Base-by-base conservation (phyloP, 176 grass and related monocot species). In the Rhynchospora tenuis region DNA sequence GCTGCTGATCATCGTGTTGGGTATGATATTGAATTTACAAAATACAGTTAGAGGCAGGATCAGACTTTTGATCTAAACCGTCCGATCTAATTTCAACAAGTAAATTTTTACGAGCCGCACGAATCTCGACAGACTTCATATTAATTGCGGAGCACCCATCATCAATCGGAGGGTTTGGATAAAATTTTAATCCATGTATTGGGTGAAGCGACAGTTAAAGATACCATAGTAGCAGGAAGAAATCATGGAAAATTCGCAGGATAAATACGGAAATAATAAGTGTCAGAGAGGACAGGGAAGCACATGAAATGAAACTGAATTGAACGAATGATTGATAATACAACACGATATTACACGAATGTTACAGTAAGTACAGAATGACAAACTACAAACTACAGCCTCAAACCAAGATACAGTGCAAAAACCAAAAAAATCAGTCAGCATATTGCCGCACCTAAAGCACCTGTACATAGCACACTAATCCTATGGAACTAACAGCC, bases 381-480 rank as follows among this genome's bases (percentile, higher is more conserved):
- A 54, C 1, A 0, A 73, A 55, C 33, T 71, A 54, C 1, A 0
- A 73, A 55, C 33, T 71, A 71, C 59, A 45, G 19, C 42, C 42
- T 22, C 67, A 71, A 54, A 3, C 12, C 47, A 75, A 16, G 48
- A 75, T 3, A 22, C 71, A 31, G 33, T n/a, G n/a, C n/a, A 67
- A 38, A 17, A 15, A 8, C 16, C 0, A 19, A 43, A 75, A 69
- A 76, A 76, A 75, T 52, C 50, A 52, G 47, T 76, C 46, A 76
- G 73, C 51, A 70, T 76, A 31, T 76, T 20, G 20, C 20, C 4
- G 9, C 47, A 76, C 46, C 48, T 55, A 55, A 51, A 28, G 22
- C 50, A 56, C 73, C 73, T 77, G 73, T 77, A 77, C 73, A 77
- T 56, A 29, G 73, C 73, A 77, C 73, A 56, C 50, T 77, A 77